These are phyloP conservation scores for Pisolithus marmoratus DNA, from an alignment of 768 basidiomycete species.

Conservation along the genomic window DNA sequence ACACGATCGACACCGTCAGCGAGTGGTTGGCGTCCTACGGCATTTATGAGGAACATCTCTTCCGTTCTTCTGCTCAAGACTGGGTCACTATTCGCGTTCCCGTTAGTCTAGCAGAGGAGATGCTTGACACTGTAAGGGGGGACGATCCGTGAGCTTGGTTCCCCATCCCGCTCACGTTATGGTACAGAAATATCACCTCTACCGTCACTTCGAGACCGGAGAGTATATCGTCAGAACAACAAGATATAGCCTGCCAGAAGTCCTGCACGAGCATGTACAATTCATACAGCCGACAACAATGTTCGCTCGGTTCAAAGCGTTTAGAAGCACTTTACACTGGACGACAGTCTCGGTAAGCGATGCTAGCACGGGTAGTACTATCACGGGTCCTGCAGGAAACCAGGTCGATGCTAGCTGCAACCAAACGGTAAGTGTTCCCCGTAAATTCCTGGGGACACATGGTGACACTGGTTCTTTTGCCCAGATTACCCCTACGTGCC, in stretches of 20 bases:
- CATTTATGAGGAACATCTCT: conserved; percentile 39
- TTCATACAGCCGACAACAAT: conserved; percentile 69
- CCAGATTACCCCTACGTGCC: conserved; percentile 47
- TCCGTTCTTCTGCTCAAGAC: conserved; percentile 59
- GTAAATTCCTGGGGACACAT: conserved; percentile 4
- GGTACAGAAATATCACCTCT: conserved; percentile 55
- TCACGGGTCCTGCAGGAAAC: conserved; percentile 28
- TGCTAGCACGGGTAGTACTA: conserved; percentile 8
- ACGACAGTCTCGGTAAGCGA: conserved; percentile 1
- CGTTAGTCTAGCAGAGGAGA: conserved; percentile 54
- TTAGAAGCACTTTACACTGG: conserved; percentile 37
- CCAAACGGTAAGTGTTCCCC: conserved; percentile 15
- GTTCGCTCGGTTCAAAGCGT: conserved; percentile 45
- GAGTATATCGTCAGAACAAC: conserved; percentile 61
- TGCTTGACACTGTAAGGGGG: conserved; percentile 59
- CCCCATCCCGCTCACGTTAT: background rate
- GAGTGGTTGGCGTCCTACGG: conserved; percentile 60
- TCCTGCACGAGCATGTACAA: conserved; percentile 56
- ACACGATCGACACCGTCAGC: conserved; percentile 48
- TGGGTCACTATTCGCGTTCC: conserved; percentile 62
- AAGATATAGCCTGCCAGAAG: conserved; percentile 57
- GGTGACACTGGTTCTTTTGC: background rate
- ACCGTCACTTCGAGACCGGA: conserved; percentile 48
- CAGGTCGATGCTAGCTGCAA: conserved; percentile 46
- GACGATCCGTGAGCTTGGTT: background rate